These are phyloP conservation scores for Oldenlandia corymbosa DNA, from an alignment of 257 asterid genomes.

Conservation along the genomic window DNA sequence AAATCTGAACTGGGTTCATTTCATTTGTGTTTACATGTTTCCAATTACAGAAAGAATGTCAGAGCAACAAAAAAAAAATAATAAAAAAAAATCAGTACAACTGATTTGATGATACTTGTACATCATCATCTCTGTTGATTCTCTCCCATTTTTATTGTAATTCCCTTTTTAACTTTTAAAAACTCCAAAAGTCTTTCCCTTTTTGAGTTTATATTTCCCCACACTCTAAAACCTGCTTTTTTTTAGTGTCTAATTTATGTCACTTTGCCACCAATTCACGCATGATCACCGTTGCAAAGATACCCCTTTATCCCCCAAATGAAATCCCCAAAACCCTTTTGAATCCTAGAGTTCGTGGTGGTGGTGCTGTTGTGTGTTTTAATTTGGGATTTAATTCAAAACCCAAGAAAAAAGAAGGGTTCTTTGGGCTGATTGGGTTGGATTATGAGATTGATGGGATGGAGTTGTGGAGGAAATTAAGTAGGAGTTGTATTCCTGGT, in stretches of 20 bases:
- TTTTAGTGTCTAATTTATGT: neutral
- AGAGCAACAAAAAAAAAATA: too few species aligned
- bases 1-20: too few species aligned
- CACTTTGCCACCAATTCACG: constrained; percentile 12
- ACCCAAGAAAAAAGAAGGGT: constrained; percentile 20
- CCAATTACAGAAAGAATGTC: too few species aligned
- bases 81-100: too few species aligned
- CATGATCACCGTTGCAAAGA: constrained; percentile 48
- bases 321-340: constrained; percentile 36
- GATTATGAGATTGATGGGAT: constrained; percentile 43
- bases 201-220: neutral
- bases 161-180: neutral
- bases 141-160: neutral
- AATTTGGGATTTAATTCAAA: constrained; percentile 25
- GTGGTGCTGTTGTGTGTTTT: constrained; percentile 28
- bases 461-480: constrained; percentile 45
- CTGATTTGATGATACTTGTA: too few species aligned
- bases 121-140: too few species aligned
- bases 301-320: constrained; percentile 39
- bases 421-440: constrained; percentile 30
- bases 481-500: constrained; percentile 53
- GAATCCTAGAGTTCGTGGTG: constrained; percentile 24
- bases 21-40: too few species aligned
- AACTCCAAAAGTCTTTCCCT: neutral
- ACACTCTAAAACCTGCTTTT: neutral